Conservation (phyloP, 139 green algal species). For the Tetraselmis striata region DNA sequence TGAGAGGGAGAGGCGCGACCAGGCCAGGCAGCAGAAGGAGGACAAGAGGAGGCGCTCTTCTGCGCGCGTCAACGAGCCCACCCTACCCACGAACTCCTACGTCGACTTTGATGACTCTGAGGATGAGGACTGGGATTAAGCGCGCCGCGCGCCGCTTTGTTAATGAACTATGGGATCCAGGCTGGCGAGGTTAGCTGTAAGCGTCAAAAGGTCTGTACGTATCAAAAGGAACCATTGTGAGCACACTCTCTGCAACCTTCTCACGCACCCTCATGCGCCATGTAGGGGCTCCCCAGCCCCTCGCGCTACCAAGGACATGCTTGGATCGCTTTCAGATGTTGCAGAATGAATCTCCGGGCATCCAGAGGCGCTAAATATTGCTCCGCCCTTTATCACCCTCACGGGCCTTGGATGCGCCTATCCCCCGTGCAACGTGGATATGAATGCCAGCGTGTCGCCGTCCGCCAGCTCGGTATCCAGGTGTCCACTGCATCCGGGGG, state of each 20-base stretch:
- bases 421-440: slow-evolving; percentile 90
- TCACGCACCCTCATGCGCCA: neutral
- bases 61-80: neutral
- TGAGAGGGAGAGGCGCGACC: slow-evolving; percentile 11
- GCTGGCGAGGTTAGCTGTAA: too few relatives aligned
- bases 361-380: neutral
- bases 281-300: neutral
- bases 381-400: too few relatives aligned
- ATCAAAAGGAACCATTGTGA: neutral
- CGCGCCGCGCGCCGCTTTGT: too few relatives aligned
- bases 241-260: neutral
- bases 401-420: slow-evolving; percentile 19
- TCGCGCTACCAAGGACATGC: neutral
- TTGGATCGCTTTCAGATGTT: neutral
- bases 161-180: too few relatives aligned
- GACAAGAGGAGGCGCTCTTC: neutral
- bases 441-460: slow-evolving; percentile 78
- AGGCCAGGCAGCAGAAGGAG: neutral
- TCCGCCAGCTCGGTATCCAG: slow-evolving; percentile 57
- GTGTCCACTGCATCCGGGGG: slow-evolving; percentile 46
- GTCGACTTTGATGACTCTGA: neutral
- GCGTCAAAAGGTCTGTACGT: neutral
- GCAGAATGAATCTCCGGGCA: neutral
- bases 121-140: neutral
- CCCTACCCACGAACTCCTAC: neutral